phyloP scores from a whole-genome alignment of 352 stramenopile genomes.

The Chrysophaeum taylorii region DNA sequence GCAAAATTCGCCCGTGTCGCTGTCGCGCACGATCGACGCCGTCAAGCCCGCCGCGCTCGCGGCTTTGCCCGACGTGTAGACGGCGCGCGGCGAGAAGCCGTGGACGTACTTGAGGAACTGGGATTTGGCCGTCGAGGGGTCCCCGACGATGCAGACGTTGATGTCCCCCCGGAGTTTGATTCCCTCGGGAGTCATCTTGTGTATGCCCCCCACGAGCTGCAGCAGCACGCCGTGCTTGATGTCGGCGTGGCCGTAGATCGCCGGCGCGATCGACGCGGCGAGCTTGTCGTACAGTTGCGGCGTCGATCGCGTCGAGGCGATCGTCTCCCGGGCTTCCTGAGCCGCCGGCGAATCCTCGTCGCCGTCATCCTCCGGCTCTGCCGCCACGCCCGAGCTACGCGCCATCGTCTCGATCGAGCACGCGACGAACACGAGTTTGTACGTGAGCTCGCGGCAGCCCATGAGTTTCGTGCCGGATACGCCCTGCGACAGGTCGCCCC shows the following conservation, averaged over 20 bases:
- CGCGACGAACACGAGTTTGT: slow-evolving; percentile 92
- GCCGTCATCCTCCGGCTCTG: slow-evolving; percentile 65
- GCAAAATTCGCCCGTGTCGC: slow-evolving; percentile 74
- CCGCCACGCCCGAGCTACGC: slow-evolving; percentile 21
- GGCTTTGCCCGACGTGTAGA: slow-evolving; percentile 80
- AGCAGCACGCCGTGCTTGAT: slow-evolving; percentile 87
- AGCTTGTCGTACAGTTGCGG: slow-evolving; percentile 75
- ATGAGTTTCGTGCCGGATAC: slow-evolving; percentile 85
- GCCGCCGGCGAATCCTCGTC: slow-evolving; percentile 81
- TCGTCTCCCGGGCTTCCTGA: slow-evolving; percentile 30
- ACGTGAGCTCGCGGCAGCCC: slow-evolving; percentile 92
- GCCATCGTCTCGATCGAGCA: slow-evolving; percentile 70
- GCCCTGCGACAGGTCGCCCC: slow-evolving; percentile 58
- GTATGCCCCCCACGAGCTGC: slow-evolving; percentile 93
- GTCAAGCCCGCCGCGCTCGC: slow-evolving; percentile 70
- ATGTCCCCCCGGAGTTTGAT: slow-evolving; percentile 74
- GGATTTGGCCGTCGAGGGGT: slow-evolving; percentile 72
- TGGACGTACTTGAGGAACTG: slow-evolving; percentile 79
- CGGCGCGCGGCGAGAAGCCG: slow-evolving; percentile 64
- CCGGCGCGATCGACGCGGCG: slow-evolving; percentile 84
- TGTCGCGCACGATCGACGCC: slow-evolving; percentile 63
- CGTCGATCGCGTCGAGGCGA: not conserved
- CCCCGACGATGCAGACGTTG: slow-evolving; percentile 74
- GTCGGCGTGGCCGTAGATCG: slow-evolving; percentile 93
- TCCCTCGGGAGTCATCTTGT: slow-evolving; percentile 90